Percentiles rank a stretch among this genome's conserved stretches.
These are phyloP conservation scores for Beauveria medogensis DNA, from an alignment of 2,329 filamentous ascomycete species.

Conservation along the genomic window DNA sequence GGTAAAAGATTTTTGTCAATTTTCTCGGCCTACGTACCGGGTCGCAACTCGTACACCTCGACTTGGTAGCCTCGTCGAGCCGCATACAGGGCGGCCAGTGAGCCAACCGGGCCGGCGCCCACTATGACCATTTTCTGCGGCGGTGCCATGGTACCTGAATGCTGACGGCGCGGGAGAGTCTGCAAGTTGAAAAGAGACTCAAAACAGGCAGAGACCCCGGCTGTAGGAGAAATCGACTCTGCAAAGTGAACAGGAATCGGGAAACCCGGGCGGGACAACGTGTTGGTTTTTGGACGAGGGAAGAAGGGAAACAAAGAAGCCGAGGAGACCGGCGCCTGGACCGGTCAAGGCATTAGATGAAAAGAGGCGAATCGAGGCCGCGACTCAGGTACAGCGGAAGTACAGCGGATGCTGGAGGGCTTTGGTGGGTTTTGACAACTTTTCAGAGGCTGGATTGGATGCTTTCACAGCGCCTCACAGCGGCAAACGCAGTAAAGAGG, in stretches of 20 bases:
- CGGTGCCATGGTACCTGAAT: constrained; percentile 24
- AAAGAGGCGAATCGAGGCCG: background rate
- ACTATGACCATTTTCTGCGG: constrained; percentile 71
- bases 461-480: too few species aligned
- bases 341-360: background rate
- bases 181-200: background rate
- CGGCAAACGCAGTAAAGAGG: too few species aligned
- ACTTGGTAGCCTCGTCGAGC: constrained; percentile 82
- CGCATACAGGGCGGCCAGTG: constrained; percentile 85
- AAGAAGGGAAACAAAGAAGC: background rate
- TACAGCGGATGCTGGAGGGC: background rate
- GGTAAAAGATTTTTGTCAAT: background rate
- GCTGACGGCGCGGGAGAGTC: background rate
- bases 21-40: constrained; percentile 51
- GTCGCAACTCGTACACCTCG: constrained; percentile 86
- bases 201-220: background rate
- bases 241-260: background rate
- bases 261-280: background rate
- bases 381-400: background rate
- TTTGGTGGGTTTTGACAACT: background rate
- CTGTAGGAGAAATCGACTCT: background rate
- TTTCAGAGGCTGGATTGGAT: background rate
- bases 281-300: background rate
- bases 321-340: background rate
- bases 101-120: constrained; percentile 88